phyloP scores from a whole-genome alignment of 768 basidiomycete species.

The Collybia sordida region DNA sequence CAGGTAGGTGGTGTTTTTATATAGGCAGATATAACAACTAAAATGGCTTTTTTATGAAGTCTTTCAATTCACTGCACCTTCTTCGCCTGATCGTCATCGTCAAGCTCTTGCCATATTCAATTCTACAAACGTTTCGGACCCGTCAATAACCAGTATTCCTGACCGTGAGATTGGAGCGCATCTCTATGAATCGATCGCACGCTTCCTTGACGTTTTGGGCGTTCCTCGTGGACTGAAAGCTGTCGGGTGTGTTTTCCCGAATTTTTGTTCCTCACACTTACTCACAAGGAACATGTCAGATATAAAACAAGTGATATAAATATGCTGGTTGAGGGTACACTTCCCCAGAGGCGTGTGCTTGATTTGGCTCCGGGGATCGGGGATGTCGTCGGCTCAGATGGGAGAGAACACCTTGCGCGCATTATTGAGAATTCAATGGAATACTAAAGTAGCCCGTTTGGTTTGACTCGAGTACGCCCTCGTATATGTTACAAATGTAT shows the following conservation, averaged over 20 bases:
- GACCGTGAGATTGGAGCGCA: slow-evolving; percentile 78
- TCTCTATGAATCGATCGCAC: slow-evolving; percentile 83
- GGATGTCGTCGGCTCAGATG: slow-evolving; percentile 79
- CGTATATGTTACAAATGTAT: no score
- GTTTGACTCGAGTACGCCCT: no score
- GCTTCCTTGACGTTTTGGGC: slow-evolving; percentile 82
- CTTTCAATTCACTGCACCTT: slow-evolving; percentile 95
- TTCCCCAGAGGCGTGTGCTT: slow-evolving; percentile 90
- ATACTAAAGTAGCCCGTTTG: slow-evolving; percentile 44
- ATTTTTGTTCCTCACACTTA: not conserved
- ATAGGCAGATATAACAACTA: not conserved
- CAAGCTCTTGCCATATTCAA: slow-evolving; percentile 86
- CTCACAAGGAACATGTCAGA: slow-evolving; percentile 24
- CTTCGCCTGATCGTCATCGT: slow-evolving; percentile 88
- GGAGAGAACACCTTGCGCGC: slow-evolving; percentile 73
- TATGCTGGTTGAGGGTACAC: slow-evolving; percentile 83
- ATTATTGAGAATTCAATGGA: slow-evolving; percentile 82
- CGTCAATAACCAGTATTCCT: slow-evolving; percentile 69
- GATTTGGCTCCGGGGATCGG: slow-evolving; percentile 93
- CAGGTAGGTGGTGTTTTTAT: slow-evolving; percentile 43
- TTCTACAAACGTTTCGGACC: slow-evolving; percentile 59
- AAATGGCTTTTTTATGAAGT: slow-evolving; percentile 40
- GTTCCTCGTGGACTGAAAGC: slow-evolving; percentile 86
- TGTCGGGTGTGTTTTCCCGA: slow-evolving; percentile 48
- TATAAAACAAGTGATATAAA: slow-evolving; percentile 67